A percentile compares a stretch with the other conserved stretches of the same genome.
phyloP scores from a whole-genome alignment of 306 rosid species.

The Gleditsia sinensis region DNA sequence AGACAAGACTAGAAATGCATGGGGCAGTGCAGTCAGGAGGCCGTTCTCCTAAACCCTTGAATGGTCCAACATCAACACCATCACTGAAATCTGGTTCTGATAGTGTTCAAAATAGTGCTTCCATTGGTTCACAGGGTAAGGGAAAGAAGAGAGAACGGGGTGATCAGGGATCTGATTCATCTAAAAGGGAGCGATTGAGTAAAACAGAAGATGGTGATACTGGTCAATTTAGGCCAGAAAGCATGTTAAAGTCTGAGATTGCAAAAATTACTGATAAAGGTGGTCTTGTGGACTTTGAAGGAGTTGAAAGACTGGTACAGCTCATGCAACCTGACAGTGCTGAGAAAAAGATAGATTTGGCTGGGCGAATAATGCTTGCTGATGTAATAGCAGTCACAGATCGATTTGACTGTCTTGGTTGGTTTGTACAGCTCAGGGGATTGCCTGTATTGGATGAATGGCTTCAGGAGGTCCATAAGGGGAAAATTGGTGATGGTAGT shows the following conservation, averaged over 20 bases:
- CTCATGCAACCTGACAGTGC: slow-evolving; percentile 72
- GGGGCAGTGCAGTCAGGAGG: slow-evolving; percentile 92
- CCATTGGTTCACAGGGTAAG: slow-evolving; percentile 67
- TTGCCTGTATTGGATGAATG: slow-evolving; percentile 83
- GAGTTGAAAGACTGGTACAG: slow-evolving; percentile 77
- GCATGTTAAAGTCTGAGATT: slow-evolving; percentile 66
- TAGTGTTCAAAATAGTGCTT: slow-evolving; percentile 67
- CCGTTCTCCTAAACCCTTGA: slow-evolving; percentile 89
- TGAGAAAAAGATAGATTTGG: slow-evolving; percentile 78
- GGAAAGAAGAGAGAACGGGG: slow-evolving; percentile 88
- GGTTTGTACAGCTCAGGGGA: slow-evolving; percentile 77
- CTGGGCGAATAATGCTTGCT: slow-evolving; percentile 73
- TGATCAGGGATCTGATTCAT: slow-evolving; percentile 72
- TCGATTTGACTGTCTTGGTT: slow-evolving; percentile 66
- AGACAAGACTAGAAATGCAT: slow-evolving; percentile 90
- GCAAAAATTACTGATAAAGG: slow-evolving; percentile 88
- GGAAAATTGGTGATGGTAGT: slow-evolving; percentile 68
- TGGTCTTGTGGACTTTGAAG: slow-evolving; percentile 73
- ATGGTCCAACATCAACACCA: slow-evolving; percentile 69
- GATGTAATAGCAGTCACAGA: slow-evolving; percentile 79
- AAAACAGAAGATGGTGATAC: slow-evolving; percentile 81
- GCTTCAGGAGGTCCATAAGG: slow-evolving; percentile 92
- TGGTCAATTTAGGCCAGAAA: slow-evolving; percentile 60
- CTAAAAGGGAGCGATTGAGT: slow-evolving; percentile 65
- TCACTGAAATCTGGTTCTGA: slow-evolving; percentile 80